phyloP scores from a whole-genome alignment of 2,329 filamentous ascomycete species.

The Myriosclerotinia scirpicola region DNA sequence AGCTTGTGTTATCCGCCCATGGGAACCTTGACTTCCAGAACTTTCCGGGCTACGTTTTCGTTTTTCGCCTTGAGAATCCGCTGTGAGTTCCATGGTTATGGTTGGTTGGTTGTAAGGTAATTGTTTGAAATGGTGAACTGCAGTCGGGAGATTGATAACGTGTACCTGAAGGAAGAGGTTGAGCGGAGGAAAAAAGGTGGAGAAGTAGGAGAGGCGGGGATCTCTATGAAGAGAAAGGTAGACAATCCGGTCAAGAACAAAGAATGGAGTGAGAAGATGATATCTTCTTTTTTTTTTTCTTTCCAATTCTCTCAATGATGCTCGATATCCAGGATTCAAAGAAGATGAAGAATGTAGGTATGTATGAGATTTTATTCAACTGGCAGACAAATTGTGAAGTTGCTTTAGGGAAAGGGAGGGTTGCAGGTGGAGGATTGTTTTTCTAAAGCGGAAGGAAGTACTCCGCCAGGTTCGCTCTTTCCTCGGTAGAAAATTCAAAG shows the following conservation, averaged over 20 bases:
- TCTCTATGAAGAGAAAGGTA: neutral
- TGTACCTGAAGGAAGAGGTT: neutral
- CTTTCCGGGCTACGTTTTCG: conserved; percentile 36
- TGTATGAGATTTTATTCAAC: neutral
- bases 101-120: neutral
- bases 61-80: conserved; percentile 26
- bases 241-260: neutral
- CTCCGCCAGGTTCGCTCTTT: neutral
- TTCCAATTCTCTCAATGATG: no score
- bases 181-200: conserved; percentile 10
- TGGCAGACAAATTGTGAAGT: neutral
- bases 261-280: no score
- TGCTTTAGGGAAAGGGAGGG: neutral
- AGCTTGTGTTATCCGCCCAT: conserved; percentile 35
- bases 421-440: neutral
- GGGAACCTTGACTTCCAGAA: conserved; percentile 29
- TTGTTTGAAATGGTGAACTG: neutral
- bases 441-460: neutral
- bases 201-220: conserved; percentile 17
- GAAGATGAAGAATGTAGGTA: neutral
- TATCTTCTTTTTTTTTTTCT: no score
- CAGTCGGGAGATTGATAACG: neutral
- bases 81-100: neutral
- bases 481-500: neutral
- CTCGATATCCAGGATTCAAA: neutral